These are phyloP conservation scores for Phialocephala subalpina DNA, from an alignment of 2,329 filamentous ascomycete genomes.

Conservation along the genomic window DNA sequence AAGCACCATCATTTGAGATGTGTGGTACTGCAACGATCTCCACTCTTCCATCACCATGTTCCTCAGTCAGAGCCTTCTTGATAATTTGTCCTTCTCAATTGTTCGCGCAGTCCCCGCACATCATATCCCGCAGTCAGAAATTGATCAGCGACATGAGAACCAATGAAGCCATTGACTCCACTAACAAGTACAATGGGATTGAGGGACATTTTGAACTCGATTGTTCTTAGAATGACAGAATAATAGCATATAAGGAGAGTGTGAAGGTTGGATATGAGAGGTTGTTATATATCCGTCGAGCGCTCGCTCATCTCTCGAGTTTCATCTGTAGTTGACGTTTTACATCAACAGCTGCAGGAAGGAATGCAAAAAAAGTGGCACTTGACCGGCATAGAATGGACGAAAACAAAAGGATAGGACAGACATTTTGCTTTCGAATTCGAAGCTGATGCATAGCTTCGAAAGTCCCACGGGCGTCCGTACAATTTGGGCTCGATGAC, in stretches of 20 bases:
- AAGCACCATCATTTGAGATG: constrained; percentile 39
- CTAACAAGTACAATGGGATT: constrained; percentile 48
- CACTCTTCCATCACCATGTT: constrained; percentile 46
- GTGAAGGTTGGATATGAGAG: not conserved
- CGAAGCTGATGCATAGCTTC: no score
- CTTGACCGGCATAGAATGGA: not conserved
- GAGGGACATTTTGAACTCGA: constrained; percentile 4
- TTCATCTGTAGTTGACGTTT: not conserved
- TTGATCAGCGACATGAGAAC: constrained; percentile 49
- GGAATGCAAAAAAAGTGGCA: not conserved
- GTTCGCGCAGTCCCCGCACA: constrained; percentile 55
- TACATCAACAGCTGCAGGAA: not conserved
- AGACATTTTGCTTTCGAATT: no score
- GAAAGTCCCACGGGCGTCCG: no score
- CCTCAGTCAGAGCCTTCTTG: constrained; percentile 39
- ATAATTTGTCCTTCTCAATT: constrained; percentile 46
- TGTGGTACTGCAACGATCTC: constrained; percentile 46
- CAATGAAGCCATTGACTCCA: constrained; percentile 52
- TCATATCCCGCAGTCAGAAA: constrained; percentile 50
- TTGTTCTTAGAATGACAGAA: not conserved
- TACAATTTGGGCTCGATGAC: no score
- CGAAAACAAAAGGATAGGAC: not conserved
- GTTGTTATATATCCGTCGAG: not conserved
- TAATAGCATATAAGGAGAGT: not conserved
- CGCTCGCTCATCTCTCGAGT: not conserved